Evolutionary conservation across 1,284 basidiomycete species (phyloP), one percentile per base, ranked within the genome.

Genomic region (Heterobasidion parviporum): DNA sequence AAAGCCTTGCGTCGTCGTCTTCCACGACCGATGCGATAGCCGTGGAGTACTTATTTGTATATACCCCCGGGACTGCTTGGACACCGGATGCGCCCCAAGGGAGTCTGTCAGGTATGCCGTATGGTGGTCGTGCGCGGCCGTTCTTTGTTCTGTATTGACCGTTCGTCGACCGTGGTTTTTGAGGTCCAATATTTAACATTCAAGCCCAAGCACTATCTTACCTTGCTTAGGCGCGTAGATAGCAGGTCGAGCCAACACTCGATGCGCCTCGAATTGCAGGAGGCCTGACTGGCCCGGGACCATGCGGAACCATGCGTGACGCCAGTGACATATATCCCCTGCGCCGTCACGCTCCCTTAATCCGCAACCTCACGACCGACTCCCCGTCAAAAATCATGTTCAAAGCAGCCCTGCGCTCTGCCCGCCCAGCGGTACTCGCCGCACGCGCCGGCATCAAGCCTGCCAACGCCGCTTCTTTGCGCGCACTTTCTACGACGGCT

Each of bases 401-500:
- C 65, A 67, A 61, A 64, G 68, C 70, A 54, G 69, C 73, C 57
- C 58, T 79, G 57, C 67, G 69, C 47, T 57, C 60, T 50, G 64
- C 65, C 61, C 77, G 78, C 55, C 71, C 77, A 52, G 69, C 65
- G 56, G 63, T 62, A 60, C 60, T 72, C 61, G 68, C 62, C 52
- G 62, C 69, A 51, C 75, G 72, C 61, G 59, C 69, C 45, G 61
- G 63, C 54, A 32, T 65, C 56, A 63, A 56, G 58, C 60, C 66
- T 57, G 52, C 63, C 49, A 64, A 68, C 15, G 56, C 64, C 43
- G 55, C 59, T 55, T 58, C 74, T 34, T 56, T 77, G 45, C 82
- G 86, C 59, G 70, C 79, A 8, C 75, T 89, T 61, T 83, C 85
- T 36, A 76, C 75, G 53, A 79, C 79, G 48, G 64, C 78, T 43